Percentiles rank a stretch among this genome's conserved stretches.
phyloP scores from a whole-genome alignment of 116 monocot species.

The Zostera marina region DNA sequence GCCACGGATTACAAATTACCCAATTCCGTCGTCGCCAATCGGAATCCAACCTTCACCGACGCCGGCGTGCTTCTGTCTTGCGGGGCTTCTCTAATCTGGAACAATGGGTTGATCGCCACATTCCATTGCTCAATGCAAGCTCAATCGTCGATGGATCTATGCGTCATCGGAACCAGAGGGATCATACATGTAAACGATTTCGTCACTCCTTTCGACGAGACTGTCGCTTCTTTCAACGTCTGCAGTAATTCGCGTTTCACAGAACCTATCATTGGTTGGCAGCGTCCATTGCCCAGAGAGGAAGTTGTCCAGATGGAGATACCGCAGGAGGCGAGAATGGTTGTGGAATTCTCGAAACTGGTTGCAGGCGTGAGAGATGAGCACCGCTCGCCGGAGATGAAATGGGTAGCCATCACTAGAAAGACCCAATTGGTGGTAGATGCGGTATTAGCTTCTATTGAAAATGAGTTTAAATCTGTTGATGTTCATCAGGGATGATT shows the following conservation, averaged over 20 bases:
- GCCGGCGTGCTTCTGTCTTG: conserved; percentile 47
- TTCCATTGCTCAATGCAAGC: conserved; percentile 50
- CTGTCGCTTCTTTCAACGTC: conserved; percentile 16
- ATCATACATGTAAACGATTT: conserved; percentile 37
- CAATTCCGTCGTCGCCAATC: conserved; percentile 29
- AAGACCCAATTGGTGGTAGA: conserved; percentile 77
- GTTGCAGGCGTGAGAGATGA: conserved; percentile 24
- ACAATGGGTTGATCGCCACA: conserved; percentile 46
- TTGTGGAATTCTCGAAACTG: conserved; percentile 51
- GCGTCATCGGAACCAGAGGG: conserved; percentile 37
- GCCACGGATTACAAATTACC: conserved; percentile 49
- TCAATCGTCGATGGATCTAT: conserved; percentile 40
- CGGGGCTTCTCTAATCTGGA: conserved; percentile 38
- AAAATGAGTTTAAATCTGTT: conserved; percentile 33
- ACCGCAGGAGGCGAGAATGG: conserved; percentile 64
- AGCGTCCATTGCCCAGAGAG: conserved; percentile 22
- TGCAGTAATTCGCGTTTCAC: conserved; percentile 18
- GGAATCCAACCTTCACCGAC: conserved; percentile 17
- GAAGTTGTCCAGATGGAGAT: conserved; percentile 32
- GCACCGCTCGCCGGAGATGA: conserved; percentile 26
- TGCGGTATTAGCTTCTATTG: conserved; percentile 65
- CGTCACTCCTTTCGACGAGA: conserved; percentile 49
- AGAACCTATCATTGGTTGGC: conserved; percentile 41
- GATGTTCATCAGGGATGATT: too few species aligned
- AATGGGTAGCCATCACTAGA: conserved; percentile 49